phyloP scores from a whole-genome alignment of 768 basidiomycete species.

The Fibroporia radiculosa region DNA sequence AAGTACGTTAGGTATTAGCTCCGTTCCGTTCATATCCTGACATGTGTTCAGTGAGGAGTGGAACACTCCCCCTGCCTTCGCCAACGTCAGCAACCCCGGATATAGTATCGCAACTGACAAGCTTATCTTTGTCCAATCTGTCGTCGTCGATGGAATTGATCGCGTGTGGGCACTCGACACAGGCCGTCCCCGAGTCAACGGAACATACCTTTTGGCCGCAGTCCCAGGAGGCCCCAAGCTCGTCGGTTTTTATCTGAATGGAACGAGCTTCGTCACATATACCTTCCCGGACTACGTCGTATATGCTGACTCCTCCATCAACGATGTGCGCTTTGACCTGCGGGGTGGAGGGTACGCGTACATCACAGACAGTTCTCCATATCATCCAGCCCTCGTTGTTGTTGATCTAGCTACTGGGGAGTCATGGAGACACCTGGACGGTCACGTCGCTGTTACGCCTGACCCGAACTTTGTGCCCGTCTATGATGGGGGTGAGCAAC shows the following conservation, averaged over 20 bases:
- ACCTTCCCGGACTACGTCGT: slow-evolving; percentile 14
- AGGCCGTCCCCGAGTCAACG: slow-evolving; percentile 16
- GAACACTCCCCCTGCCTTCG: slow-evolving; percentile 16
- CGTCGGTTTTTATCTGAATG: slow-evolving; percentile 14
- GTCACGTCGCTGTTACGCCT: slow-evolving; percentile 1
- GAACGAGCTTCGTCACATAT: slow-evolving; percentile 7
- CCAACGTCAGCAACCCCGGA: slow-evolving; percentile 13
- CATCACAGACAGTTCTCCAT: slow-evolving; percentile 13
- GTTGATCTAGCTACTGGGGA: slow-evolving; percentile 11
- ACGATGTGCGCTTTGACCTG: slow-evolving; percentile 18
- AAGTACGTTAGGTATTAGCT: slow-evolving; percentile 2
- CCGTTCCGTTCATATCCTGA: not conserved
- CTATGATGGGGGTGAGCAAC: slow-evolving; percentile 9
- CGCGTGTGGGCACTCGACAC: slow-evolving; percentile 20
- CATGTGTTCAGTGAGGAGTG: slow-evolving; percentile 6
- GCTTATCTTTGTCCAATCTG: slow-evolving; percentile 17
- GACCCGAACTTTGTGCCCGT: slow-evolving; percentile 7
- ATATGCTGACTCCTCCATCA: slow-evolving; percentile 15
- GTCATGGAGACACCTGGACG: slow-evolving; percentile 15
- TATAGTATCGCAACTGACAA: slow-evolving; percentile 14
- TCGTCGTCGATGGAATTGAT: slow-evolving; percentile 18
- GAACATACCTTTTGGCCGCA: slow-evolving; percentile 9
- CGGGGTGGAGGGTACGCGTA: slow-evolving; percentile 15
- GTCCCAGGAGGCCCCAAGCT: slow-evolving; percentile 16
- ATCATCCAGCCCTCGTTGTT: slow-evolving; percentile 12